phyloP scores from a whole-genome alignment of 116 monocot species.

The Papilionanthe hybrid region DNA sequence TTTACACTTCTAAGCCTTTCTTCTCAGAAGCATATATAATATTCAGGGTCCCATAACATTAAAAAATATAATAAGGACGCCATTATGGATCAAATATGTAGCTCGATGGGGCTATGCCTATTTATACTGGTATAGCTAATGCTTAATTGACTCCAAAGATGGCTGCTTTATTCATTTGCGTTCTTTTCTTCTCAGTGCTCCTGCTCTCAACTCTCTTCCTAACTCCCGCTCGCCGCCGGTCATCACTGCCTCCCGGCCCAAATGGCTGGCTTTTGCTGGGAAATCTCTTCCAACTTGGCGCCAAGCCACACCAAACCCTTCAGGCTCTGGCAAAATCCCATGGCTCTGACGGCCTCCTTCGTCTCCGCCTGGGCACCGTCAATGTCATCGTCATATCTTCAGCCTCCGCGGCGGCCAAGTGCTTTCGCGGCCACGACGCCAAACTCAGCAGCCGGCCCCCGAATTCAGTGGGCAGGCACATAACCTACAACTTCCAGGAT shows the following conservation, averaged over 20 bases:
- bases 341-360: constrained; percentile 51
- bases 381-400: constrained; percentile 33
- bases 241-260: constrained; percentile 45
- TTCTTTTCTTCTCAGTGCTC: background rate
- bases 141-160: too few species aligned
- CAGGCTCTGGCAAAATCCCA: constrained; percentile 27
- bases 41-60: too few species aligned
- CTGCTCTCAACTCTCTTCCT: background rate
- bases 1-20: too few species aligned
- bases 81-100: too few species aligned
- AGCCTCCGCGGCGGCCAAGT: constrained; percentile 17
- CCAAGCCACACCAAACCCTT: constrained; percentile 50
- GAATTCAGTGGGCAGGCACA: constrained; percentile 38
- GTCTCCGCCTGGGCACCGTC: constrained; percentile 34
- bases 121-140: too few species aligned
- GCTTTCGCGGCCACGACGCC: constrained; percentile 35
- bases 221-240: background rate
- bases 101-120: too few species aligned
- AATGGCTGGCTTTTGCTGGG: constrained; percentile 57
- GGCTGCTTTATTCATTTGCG: background rate
- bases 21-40: too few species aligned
- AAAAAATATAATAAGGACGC: too few species aligned
- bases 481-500: constrained; percentile 48
- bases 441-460: constrained; percentile 57
- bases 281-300: constrained; percentile 51